Percentiles rank a stretch among this genome's conserved stretches.
These are phyloP conservation scores for Ampelomyces quisqualis DNA, from an alignment of 2,329 filamentous ascomycete genomes.

Conservation along the genomic window DNA sequence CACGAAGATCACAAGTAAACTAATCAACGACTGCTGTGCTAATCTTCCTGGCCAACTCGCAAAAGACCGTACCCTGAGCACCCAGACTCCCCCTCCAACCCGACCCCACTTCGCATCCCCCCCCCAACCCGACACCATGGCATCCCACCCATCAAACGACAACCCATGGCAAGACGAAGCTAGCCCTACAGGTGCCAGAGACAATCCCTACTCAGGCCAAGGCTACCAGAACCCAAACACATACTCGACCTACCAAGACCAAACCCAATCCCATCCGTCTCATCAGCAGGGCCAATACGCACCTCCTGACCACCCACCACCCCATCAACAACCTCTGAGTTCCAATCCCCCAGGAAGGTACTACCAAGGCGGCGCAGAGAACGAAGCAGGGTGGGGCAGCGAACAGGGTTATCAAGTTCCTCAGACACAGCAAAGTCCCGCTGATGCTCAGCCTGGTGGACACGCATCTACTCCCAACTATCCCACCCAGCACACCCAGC, in stretches of 20 bases:
- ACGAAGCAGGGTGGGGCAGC: background rate
- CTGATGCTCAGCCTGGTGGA: background rate
- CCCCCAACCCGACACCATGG: slow-evolving; percentile 10
- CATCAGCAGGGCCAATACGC: slow-evolving; percentile 13
- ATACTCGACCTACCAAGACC: slow-evolving; percentile 25
- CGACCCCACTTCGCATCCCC: background rate
- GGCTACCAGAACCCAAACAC: slow-evolving; percentile 23
- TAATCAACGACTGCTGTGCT: background rate
- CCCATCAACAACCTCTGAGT: slow-evolving; percentile 8
- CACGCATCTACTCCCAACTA: background rate
- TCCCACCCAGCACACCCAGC: slow-evolving; percentile 2
- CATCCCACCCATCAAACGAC: slow-evolving; percentile 23
- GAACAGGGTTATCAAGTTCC: background rate
- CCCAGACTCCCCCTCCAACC: background rate
- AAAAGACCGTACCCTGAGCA: too few relatives aligned
- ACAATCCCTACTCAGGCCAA: too few relatives aligned
- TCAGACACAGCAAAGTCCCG: background rate
- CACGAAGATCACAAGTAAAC: background rate
- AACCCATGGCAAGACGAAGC: slow-evolving; percentile 29
- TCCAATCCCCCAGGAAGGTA: slow-evolving; percentile 4
- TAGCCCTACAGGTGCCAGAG: slow-evolving; percentile 13
- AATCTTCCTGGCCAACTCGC: background rate
- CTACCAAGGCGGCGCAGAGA: background rate
- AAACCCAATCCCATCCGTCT: slow-evolving; percentile 13
- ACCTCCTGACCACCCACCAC: slow-evolving; percentile 6